A percentile compares a stretch with the other conserved stretches of the same genome.
Evolutionary conservation across 352 stramenopile genomes (phyloP).

Genomic region (Phytophthora crassamura): DNA sequence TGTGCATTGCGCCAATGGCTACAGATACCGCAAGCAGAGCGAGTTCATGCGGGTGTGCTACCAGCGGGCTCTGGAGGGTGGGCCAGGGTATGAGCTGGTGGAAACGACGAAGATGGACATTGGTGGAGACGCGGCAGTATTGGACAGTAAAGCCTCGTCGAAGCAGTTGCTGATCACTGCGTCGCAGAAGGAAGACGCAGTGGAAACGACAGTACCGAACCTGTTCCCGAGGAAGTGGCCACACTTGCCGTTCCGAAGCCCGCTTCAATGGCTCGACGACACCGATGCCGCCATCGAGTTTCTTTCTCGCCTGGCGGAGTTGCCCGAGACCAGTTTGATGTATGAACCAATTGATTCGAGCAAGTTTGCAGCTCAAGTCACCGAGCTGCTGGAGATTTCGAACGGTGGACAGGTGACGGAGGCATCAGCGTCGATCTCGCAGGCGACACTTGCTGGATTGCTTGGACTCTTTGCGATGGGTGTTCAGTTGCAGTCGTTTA

Average conservation of each 20-base stretch:
- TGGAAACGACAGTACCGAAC: conserved; percentile 52
- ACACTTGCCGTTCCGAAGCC: conserved; percentile 65
- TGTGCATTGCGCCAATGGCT: conserved; percentile 51
- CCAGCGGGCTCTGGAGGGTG: conserved; percentile 50
- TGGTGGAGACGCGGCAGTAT: not conserved
- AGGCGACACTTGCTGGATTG: conserved; percentile 40
- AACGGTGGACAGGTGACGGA: not conserved
- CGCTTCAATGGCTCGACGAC: conserved; percentile 56
- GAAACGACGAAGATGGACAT: conserved; percentile 22
- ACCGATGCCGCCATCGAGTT: conserved; percentile 52
- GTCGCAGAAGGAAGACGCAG: conserved; percentile 43
- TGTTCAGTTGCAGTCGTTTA: conserved; percentile 73
- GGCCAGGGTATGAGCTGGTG: conserved; percentile 36
- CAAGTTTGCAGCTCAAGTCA: conserved; percentile 47
- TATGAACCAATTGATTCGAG: conserved; percentile 72
- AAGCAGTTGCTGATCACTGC: conserved; percentile 29
- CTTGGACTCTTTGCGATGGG: conserved; percentile 56
- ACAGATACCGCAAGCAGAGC: conserved; percentile 63
- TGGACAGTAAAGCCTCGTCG: not conserved
- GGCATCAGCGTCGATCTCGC: conserved; percentile 15
- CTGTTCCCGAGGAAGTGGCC: conserved; percentile 74
- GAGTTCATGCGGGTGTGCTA: conserved; percentile 77
- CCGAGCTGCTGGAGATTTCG: conserved; percentile 13
- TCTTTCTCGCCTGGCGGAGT: conserved; percentile 48
- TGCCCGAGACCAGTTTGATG: conserved; percentile 63